Percentiles rank a stretch among this genome's conserved stretches.
phyloP scores from a whole-genome alignment of 352 stramenopile genomes.

The Sclerospora graminicola region DNA sequence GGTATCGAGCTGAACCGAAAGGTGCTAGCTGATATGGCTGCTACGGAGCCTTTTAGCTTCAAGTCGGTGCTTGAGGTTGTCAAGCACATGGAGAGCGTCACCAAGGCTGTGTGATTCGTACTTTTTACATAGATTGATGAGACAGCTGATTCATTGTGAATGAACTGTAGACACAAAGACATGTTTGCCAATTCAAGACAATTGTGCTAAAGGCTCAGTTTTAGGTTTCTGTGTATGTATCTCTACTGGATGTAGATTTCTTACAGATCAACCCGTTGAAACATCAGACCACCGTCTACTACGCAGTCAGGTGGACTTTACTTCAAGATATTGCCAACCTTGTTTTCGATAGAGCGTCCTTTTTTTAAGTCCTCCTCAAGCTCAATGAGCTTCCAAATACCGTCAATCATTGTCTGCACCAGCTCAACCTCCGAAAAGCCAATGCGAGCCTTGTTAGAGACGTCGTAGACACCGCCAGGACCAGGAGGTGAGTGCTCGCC shows the following conservation, averaged over 20 bases:
- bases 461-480: slow-evolving; percentile 78
- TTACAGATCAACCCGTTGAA: too few relatives aligned
- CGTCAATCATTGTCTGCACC: slow-evolving; percentile 91
- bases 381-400: slow-evolving; percentile 84
- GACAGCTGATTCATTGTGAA: not conserved
- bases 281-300: too few relatives aligned
- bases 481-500: slow-evolving; percentile 58
- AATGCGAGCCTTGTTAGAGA: slow-evolving; percentile 85
- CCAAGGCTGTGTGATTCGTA: slow-evolving; percentile 24
- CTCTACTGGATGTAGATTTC: too few relatives aligned
- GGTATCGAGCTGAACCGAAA: slow-evolving; percentile 93
- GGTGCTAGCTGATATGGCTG: slow-evolving; percentile 90
- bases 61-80: slow-evolving; percentile 92
- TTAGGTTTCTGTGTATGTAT: too few relatives aligned
- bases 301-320: slow-evolving; percentile 2
- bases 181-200: not conserved
- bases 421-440: slow-evolving; percentile 84
- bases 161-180: not conserved
- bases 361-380: slow-evolving; percentile 83
- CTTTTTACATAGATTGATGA: not conserved
- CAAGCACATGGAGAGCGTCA: slow-evolving; percentile 52
- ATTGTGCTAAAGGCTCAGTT: slow-evolving; percentile 3
- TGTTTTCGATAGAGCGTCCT: slow-evolving; percentile 60
- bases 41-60: slow-evolving; percentile 92
- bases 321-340: slow-evolving; percentile 42